Conservation (phyloP, 495 filamentous ascomycete species). For the Apodospora peruviana region DNA sequence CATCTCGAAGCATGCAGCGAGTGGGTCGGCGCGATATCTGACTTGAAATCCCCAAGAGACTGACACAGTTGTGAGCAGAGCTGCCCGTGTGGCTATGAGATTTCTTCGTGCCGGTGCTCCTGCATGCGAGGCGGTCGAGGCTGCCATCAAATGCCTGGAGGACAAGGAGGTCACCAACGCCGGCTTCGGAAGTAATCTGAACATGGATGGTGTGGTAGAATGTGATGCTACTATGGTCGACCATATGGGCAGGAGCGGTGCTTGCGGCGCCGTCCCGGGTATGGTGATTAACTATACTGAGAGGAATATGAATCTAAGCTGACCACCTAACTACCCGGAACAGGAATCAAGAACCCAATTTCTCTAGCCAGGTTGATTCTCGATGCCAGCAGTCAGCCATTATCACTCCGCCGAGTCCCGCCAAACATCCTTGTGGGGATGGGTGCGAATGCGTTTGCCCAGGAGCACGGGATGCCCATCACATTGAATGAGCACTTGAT, state of each 20-base stretch:
- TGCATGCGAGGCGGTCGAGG: conserved; percentile 88
- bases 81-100: conserved; percentile 71
- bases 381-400: conserved; percentile 60
- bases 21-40: conserved; percentile 45
- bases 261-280: conserved; percentile 86
- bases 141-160: conserved; percentile 79
- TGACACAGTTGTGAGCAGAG: conserved; percentile 44
- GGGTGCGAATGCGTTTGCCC: conserved; percentile 81
- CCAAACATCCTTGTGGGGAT: conserved; percentile 85
- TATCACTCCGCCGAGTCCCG: conserved; percentile 81
- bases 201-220: conserved; percentile 83
- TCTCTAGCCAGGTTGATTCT: conserved; percentile 77
- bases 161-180: conserved; percentile 94
- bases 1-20: conserved; percentile 82
- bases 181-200: conserved; percentile 92
- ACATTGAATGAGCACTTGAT: conserved; percentile 68
- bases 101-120: conserved; percentile 70
- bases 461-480: conserved; percentile 63
- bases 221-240: conserved; percentile 92
- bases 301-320: background rate
- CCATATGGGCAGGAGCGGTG: conserved; percentile 84
- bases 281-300: conserved; percentile 30
- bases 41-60: background rate
- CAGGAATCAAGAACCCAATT: conserved; percentile 91
- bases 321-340: background rate